Percentiles rank a stretch among this genome's conserved stretches.
These are phyloP conservation scores for Periconia digitata DNA, from an alignment of 2,329 filamentous ascomycete species.

Conservation along the genomic window DNA sequence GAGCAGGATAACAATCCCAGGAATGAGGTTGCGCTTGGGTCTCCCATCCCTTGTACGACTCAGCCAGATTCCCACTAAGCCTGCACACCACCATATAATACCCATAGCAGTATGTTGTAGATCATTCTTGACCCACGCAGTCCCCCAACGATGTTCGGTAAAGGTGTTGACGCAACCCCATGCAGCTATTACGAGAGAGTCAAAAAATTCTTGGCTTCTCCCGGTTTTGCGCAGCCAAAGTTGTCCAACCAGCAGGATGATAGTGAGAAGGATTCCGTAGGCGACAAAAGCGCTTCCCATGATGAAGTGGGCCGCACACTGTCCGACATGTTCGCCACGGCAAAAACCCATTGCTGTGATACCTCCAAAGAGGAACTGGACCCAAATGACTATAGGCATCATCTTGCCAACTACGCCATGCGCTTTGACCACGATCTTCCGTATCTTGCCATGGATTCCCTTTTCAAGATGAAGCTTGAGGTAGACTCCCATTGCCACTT, in stretches of 20 bases:
- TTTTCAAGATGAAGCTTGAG: constrained; percentile 86
- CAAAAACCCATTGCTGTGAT: constrained; percentile 93
- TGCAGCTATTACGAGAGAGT: constrained; percentile 83
- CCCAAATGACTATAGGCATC: constrained; percentile 85
- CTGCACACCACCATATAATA: constrained; percentile 97
- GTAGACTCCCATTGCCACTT: constrained; percentile 81
- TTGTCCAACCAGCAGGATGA: constrained; percentile 86
- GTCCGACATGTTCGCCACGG: constrained; percentile 84
- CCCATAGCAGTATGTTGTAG: constrained; percentile 99
- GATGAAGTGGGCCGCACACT: constrained; percentile 96
- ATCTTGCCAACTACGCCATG: constrained; percentile 85
- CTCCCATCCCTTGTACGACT: constrained; percentile 79
- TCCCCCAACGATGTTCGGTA: constrained; percentile 94
- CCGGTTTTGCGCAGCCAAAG: constrained; percentile 80
- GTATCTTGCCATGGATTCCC: constrained; percentile 77
- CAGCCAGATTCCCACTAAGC: constrained; percentile 88
- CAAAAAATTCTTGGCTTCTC: constrained; percentile 94
- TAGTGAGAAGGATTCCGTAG: constrained; percentile 85
- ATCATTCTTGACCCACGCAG: constrained; percentile 86
- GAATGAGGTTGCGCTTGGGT: constrained; percentile 90
- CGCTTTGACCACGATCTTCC: constrained; percentile 68
- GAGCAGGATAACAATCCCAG: constrained; percentile 84
- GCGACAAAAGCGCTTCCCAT: constrained; percentile 97
- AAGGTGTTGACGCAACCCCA: constrained; percentile 99
- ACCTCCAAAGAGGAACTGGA: constrained; percentile 93